Percentiles rank a stretch among this genome's conserved stretches.
phyloP scores from a whole-genome alignment of 1,284 basidiomycete genomes.

The Ustilago curta region DNA sequence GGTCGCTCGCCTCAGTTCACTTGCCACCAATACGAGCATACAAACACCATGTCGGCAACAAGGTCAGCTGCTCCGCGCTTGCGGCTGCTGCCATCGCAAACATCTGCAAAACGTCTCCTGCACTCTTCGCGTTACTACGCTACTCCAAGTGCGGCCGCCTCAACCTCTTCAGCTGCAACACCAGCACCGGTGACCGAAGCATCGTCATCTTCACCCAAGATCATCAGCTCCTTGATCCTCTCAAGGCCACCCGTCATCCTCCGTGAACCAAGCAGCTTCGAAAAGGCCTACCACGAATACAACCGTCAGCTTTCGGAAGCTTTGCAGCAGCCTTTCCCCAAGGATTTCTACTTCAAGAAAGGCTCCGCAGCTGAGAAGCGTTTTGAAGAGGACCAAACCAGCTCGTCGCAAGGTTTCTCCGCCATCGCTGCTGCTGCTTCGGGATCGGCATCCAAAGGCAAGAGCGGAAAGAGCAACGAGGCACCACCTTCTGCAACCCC shows the following conservation, averaged over 20 bases:
- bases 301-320: constrained; percentile 85
- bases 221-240: constrained; percentile 76
- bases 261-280: constrained; percentile 80
- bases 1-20: background rate
- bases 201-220: constrained; percentile 28
- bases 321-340: constrained; percentile 87
- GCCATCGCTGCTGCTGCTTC: constrained; percentile 29
- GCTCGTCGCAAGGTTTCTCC: constrained; percentile 40
- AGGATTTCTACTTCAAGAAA: constrained; percentile 94
- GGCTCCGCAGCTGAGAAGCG: constrained; percentile 86
- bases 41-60: constrained; percentile 27
- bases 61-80: constrained; percentile 33
- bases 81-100: constrained; percentile 24
- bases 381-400: constrained; percentile 74
- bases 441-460: constrained; percentile 14
- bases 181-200: constrained; percentile 16
- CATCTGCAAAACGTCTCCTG: constrained; percentile 24
- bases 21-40: no score
- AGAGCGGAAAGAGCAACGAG: constrained; percentile 20
- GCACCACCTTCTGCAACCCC: constrained; percentile 1
- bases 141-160: constrained; percentile 9
- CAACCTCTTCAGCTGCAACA: constrained; percentile 17
- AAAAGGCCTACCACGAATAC: constrained; percentile 87
- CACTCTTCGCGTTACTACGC: constrained; percentile 29
- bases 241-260: constrained; percentile 87